Evolutionary conservation across 768 basidiomycete genomes (phyloP).

Genomic region (Lyophyllum decastes): DNA sequence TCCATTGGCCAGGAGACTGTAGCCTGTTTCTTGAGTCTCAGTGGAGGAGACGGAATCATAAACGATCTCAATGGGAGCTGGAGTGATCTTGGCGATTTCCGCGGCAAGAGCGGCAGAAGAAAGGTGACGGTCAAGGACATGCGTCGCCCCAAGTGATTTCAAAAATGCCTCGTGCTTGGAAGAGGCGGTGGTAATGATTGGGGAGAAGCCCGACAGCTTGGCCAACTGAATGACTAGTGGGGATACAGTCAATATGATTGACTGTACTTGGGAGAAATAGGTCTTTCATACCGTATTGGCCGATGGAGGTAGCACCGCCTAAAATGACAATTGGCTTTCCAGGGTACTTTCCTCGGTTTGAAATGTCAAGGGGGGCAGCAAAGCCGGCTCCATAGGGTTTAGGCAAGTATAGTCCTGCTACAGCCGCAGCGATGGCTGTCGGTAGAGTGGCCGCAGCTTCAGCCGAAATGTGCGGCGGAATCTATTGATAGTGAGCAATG

Average conservation of each 20-base stretch:
- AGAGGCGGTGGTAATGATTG: constrained; percentile 36
- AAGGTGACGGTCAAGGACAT: constrained; percentile 29
- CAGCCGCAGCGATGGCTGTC: constrained; percentile 27
- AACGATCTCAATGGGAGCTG: constrained; percentile 19
- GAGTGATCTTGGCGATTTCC: constrained; percentile 20
- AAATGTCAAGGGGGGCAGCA: constrained; percentile 31
- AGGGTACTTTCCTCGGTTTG: constrained; percentile 27
- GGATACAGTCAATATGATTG: background rate
- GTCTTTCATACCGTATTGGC: constrained; percentile 32
- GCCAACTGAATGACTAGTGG: constrained; percentile 31
- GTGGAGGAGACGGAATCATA: constrained; percentile 33
- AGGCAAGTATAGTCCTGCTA: constrained; percentile 31
- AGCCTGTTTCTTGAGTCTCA: constrained; percentile 39
- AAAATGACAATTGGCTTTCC: constrained; percentile 35
- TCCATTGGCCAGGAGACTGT: constrained; percentile 35
- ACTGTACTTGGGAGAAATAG: background rate
- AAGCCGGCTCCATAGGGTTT: constrained; percentile 26
- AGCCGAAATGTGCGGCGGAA: constrained; percentile 33
- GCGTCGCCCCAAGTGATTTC: constrained; percentile 36
- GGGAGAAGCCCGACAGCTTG: constrained; percentile 35
- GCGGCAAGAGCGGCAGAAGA: background rate
- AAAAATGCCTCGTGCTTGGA: constrained; percentile 23
- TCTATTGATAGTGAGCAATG: constrained; percentile 12
- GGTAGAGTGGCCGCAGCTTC: constrained; percentile 38
- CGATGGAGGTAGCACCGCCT: constrained; percentile 36